Evolutionary conservation across 2,329 filamentous ascomycete species (phyloP), one percentile per base, ranked within the genome.

Genomic region (Cercospora sesami): DNA sequence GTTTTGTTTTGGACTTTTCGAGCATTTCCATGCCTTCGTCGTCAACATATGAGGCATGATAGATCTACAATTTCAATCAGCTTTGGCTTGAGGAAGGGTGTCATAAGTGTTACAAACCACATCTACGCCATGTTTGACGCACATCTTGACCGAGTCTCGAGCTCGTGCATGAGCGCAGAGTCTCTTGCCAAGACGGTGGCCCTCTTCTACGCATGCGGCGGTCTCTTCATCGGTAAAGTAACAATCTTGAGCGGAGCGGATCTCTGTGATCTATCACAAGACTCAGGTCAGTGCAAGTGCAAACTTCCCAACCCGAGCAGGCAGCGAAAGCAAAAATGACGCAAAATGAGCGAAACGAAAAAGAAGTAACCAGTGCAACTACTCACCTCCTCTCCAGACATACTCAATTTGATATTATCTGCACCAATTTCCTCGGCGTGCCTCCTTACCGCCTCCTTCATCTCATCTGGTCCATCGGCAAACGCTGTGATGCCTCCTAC

Each of bases 211-310:
- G 67, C 81, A 83, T 2, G 82, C 82, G 4, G 78, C 80, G 0
- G 82, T 84, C 69, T 84, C 83, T 39, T 81, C 81, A 26, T 81
- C 78, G 0, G 77, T 80, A 64, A 81, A 85, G 68, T 83, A 84
- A 68, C 81, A 83, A 30, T 83, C 81, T 67, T 82, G 77, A 0
- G 82, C 82, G 6, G 70, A 68, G 18, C 74, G 65, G 8, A 68
- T 76, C 48, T 76, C 75, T 10, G 70, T 73, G 59, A 77, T 76
- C 71, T 76, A 68, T 21, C 2, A n/a, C n/a, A n/a, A n/a, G n/a
- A n/a, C n/a, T n/a, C n/a, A n/a, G n/a, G n/a, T n/a, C n/a, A n/a
- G n/a, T n/a, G n/a, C n/a, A n/a, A n/a, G n/a, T n/a, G n/a, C 18
- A 28, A 5, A 5, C 3, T 5, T 28, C 5, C 26, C 26, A 28